Base-by-base conservation (phyloP, 1,284 basidiomycete genomes). In the Wallemia mellicola region DNA sequence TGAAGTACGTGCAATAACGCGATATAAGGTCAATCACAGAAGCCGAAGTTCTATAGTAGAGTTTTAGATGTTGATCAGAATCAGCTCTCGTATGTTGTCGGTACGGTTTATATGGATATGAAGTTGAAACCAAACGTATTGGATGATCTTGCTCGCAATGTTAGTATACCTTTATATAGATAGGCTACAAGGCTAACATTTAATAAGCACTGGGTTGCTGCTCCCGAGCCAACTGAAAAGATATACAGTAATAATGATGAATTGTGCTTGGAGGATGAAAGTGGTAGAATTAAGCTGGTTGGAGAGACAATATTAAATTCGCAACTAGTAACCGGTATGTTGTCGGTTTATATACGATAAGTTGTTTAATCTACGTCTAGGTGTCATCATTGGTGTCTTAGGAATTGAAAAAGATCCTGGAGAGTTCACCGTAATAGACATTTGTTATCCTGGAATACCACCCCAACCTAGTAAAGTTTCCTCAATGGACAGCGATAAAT, bases 71-170 rank as follows among this genome's bases (percentile, higher is more conserved):
- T 98, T 2, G 74, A 80, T 58, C 84, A 86, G 65, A 82, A 82
- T 0, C 75, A 84, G 64, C 72, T 92, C 59, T 94, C 86, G 70
- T 95, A 83, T 69, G 78, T 98, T 62, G 75, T 94, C 61, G 92
- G 92, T 1, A 98, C 92, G 0, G 79, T 96, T 1, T 99, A 96
- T 70, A 82, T 94, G 77, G 85, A 94, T 62, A 96, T 98, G 94
- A 86, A 86, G 2, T 75, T 95, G 60, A 99, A 99, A 68, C 92
- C 92, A 0, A 95, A 96, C 65, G 86, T 99, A 15, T 76, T 99
- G 60, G 83, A 91, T 66, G 94, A 99, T 64, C 78, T 98, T 64
- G 87, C 82, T 15, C 76, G 86, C 67, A 88, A 98, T 66, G 92
- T 94, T 66, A 65, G 83, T 64, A 11, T 48, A 22, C 19, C n/a